Evolutionary conservation across 2,329 filamentous ascomycete genomes (phyloP), one percentile per base, ranked within the genome.

Genomic region (Nigrograna mackinnonii): DNA sequence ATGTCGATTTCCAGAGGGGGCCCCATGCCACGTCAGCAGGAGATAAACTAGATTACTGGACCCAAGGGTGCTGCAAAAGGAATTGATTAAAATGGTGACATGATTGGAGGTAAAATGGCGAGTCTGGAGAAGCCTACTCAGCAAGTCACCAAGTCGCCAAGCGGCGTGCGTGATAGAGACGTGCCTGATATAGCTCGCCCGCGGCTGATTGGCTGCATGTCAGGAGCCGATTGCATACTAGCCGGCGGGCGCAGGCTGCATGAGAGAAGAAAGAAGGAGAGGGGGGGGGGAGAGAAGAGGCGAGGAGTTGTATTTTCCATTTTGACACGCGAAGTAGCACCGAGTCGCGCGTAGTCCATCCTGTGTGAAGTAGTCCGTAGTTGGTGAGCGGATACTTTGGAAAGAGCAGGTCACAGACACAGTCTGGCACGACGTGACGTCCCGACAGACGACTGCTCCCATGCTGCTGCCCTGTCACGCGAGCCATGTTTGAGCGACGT

Each of bases 351-450:
- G n/a, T n/a, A n/a, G n/a, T n/a, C n/a, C n/a, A n/a, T n/a, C n/a
- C n/a, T 86, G 59, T 91, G 87, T 70, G 89, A 66, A n/a, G n/a
- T n/a, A n/a, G n/a, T n/a, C n/a, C n/a, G n/a, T n/a, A n/a, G n/a
- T n/a, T n/a, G n/a, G n/a, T n/a, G n/a, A n/a, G n/a, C n/a, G n/a
- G n/a, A n/a, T n/a, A n/a, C n/a, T n/a, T n/a, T n/a, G n/a, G n/a
- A n/a, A n/a, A n/a, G n/a, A n/a, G n/a, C n/a, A n/a, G n/a, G n/a
- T n/a, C n/a, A n/a, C n/a, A n/a, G n/a, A n/a, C n/a, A n/a, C n/a
- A n/a, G n/a, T 91, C 86, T 1, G 87, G 87, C 4, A 91, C 87
- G 11, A 91, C 85, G 58, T 90, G 86, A 58, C 22, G 22, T 41
- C 41, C 42, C n/a, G n/a, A n/a, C n/a, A n/a, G n/a, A n/a, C n/a